These are phyloP conservation scores for Blastobotrys proliferans DNA, from an alignment of 1,139 yeast genomes.

Conservation along the genomic window DNA sequence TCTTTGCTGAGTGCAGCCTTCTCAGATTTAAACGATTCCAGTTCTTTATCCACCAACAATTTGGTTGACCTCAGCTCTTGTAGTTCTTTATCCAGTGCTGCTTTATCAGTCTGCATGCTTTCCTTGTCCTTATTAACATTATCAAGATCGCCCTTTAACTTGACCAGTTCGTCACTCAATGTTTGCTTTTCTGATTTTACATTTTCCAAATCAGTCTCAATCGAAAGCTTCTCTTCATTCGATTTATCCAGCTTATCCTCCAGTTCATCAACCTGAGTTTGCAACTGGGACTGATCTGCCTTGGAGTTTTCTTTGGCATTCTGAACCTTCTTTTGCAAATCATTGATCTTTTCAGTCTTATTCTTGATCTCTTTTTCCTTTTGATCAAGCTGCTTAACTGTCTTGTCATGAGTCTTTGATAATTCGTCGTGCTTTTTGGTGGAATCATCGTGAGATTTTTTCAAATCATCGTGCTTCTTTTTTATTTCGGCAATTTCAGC, in stretches of 20 bases:
- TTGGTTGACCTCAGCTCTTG: too few species aligned
- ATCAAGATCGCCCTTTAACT: constrained; percentile 8
- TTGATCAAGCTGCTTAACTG: constrained; percentile 4
- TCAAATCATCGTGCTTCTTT: constrained; percentile 7
- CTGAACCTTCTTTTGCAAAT: constrained; percentile 11
- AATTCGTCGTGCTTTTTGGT: constrained; percentile 12
- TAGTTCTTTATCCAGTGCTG: too few species aligned
- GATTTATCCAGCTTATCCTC: constrained; percentile 21
- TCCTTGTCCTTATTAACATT: constrained; percentile 10
- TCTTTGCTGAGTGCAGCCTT: too few species aligned
- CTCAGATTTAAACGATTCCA: too few species aligned
- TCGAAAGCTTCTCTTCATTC: constrained; percentile 1
- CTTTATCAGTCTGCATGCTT: constrained; percentile 3
- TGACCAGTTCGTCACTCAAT: constrained; percentile 10
- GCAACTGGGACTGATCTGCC: constrained; percentile 33
- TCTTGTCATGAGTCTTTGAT: background rate
- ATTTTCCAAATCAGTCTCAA: too few species aligned
- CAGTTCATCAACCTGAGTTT: constrained; percentile 30
- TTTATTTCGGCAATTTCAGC: constrained; percentile 11
- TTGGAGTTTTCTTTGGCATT: constrained; percentile 32
- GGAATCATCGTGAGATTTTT: constrained; percentile 5
- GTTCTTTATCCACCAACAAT: too few species aligned
- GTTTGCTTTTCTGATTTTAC: background rate
- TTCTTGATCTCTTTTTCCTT: constrained; percentile 10
- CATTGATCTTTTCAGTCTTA: constrained; percentile 8